Conservation (phyloP, 305 asterid species). For the Nicotiana rustica region DNA sequence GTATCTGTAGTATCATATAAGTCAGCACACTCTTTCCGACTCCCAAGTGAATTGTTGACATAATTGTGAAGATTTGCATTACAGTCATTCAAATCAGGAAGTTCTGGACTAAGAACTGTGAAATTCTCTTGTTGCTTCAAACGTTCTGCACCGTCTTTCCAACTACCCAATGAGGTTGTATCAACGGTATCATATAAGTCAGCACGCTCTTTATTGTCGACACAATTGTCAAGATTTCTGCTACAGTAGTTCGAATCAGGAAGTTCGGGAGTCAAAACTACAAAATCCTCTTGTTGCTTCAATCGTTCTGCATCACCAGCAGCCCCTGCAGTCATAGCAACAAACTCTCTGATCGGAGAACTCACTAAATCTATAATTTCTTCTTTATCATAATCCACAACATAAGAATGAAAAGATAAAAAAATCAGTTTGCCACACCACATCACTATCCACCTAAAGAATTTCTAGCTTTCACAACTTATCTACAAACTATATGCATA, state of each 20-base stretch:
- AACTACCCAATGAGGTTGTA: conserved; percentile 55
- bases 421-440: neutral
- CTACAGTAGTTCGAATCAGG: conserved; percentile 40
- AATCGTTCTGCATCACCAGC: conserved; percentile 44
- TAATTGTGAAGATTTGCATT: conserved; percentile 41
- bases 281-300: conserved; percentile 35
- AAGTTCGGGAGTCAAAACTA: conserved; percentile 44
- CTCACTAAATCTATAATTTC: neutral
- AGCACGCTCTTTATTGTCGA: conserved; percentile 47
- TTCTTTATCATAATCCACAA: neutral
- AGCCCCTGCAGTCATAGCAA: conserved; percentile 15
- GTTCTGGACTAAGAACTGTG: conserved; percentile 44
- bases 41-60: conserved; percentile 49
- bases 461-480: neutral
- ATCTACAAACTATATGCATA: neutral
- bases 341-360: conserved; percentile 21
- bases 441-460: neutral
- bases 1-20: conserved; percentile 49
- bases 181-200: conserved; percentile 52
- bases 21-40: conserved; percentile 51
- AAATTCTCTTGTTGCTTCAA: conserved; percentile 36
- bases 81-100: conserved; percentile 38
- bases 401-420: neutral
- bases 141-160: conserved; percentile 49
- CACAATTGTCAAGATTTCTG: conserved; percentile 42